Conservation (phyloP, 768 basidiomycete genomes). For the Boletus rubroflammeus region DNA sequence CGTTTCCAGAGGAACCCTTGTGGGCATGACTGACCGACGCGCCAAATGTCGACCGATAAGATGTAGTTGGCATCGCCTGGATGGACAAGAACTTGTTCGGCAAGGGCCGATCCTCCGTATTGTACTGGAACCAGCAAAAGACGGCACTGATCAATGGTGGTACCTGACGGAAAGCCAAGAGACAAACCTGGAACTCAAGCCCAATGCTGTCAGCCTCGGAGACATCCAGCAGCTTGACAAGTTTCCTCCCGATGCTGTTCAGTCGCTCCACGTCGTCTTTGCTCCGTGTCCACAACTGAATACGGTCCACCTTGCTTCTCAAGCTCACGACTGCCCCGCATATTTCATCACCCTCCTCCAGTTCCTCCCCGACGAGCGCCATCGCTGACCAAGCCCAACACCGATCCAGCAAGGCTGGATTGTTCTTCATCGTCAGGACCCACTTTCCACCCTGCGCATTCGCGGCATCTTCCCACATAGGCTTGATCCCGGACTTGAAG, state of each 20-base stretch:
- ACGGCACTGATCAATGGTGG: background rate
- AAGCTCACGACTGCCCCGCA: constrained; percentile 86
- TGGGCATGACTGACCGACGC: constrained; percentile 19
- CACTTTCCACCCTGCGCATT: constrained; percentile 93
- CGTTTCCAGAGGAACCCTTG: constrained; percentile 21
- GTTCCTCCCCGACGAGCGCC: constrained; percentile 73
- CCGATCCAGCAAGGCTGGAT: constrained; percentile 71
- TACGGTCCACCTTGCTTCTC: constrained; percentile 81
- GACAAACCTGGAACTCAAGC: constrained; percentile 82
- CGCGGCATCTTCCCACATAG: constrained; percentile 96
- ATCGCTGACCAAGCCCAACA: constrained; percentile 91
- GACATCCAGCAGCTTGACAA: constrained; percentile 79
- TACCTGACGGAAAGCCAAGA: background rate
- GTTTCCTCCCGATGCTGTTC: constrained; percentile 79
- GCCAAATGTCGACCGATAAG: constrained; percentile 67
- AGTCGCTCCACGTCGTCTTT: constrained; percentile 84
- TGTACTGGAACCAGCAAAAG: constrained; percentile 48
- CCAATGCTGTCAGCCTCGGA: constrained; percentile 82
- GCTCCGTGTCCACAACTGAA: constrained; percentile 86
- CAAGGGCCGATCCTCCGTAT: constrained; percentile 81
- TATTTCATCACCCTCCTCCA: constrained; percentile 67
- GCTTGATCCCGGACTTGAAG: constrained; percentile 91
- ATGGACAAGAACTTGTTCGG: constrained; percentile 82
- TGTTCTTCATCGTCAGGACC: constrained; percentile 91
- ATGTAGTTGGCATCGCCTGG: constrained; percentile 62